A percentile compares a stretch with the other conserved stretches of the same genome.
Conservation (phyloP, 2,329 filamentous ascomycete species). For the Aquanectria penicillioides region DNA sequence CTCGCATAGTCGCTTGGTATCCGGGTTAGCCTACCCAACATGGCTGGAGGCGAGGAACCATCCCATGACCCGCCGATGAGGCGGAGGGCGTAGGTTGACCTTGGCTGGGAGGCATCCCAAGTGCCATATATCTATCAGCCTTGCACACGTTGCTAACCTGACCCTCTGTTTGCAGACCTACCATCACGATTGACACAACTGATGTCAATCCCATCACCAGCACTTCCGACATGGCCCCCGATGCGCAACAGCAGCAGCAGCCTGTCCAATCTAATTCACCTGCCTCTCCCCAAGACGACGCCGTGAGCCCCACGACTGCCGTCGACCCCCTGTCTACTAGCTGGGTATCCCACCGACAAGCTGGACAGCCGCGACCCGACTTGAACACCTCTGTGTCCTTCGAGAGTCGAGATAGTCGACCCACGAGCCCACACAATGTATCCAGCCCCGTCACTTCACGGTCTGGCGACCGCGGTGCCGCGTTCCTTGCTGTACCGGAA, state of each 20-base stretch:
- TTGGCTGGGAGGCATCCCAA: conserved; percentile 13
- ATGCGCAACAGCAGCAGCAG: conserved; percentile 32
- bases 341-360: conserved; percentile 35
- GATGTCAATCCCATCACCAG: conserved; percentile 46
- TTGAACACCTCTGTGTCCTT: conserved; percentile 68
- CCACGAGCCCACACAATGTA: conserved; percentile 78
- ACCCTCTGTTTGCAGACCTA: conserved; percentile 51
- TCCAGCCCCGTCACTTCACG: conserved; percentile 65
- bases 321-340: conserved; percentile 44
- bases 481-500: conserved; percentile 74
- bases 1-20: conserved; percentile 15
- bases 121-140: conserved; percentile 21
- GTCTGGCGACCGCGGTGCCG: conserved; percentile 57
- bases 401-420: conserved; percentile 72
- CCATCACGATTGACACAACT: conserved; percentile 65
- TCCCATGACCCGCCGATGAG: conserved; percentile 34
- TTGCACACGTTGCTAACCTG: conserved; percentile 26
- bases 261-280: conserved; percentile 44
- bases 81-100: conserved; percentile 39
- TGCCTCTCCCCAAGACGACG: conserved; percentile 50
- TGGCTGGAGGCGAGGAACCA: conserved; percentile 35
- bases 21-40: conserved; percentile 26
- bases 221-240: conserved; percentile 43
- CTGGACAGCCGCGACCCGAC: conserved; percentile 49
- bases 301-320: conserved; percentile 52